These are phyloP conservation scores for Solanum pennellii DNA, from an alignment of 257 asterid genomes.

Conservation along the genomic window DNA sequence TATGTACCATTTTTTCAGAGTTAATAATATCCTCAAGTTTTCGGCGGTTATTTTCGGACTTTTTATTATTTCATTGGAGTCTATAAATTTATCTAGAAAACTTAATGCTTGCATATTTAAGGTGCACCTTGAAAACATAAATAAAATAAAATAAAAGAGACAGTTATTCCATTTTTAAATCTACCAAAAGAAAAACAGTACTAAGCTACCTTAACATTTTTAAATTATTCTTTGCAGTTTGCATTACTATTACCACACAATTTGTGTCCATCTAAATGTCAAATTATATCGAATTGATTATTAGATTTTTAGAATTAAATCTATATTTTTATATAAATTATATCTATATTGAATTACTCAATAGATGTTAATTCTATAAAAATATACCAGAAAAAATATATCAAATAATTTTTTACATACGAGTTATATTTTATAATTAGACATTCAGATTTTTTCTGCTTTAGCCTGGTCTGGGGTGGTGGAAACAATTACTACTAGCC, in stretches of 20 bases:
- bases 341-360: neutral
- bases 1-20: neutral
- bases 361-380: neutral
- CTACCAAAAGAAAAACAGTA: neutral
- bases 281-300: neutral
- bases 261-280: neutral
- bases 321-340: neutral
- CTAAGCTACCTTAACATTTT: too few species aligned
- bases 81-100: neutral
- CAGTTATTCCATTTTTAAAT: neutral
- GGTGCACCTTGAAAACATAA: neutral
- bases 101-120: neutral
- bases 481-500: neutral
- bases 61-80: neutral
- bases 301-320: neutral
- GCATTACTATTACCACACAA: neutral
- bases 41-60: neutral
- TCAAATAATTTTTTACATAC: neutral
- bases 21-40: neutral
- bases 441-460: neutral
- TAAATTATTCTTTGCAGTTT: neutral
- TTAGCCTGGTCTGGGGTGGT: neutral
- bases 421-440: neutral
- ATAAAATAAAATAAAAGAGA: neutral
- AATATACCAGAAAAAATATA: neutral